Base-by-base conservation (phyloP, 2,329 filamentous ascomycete species). In the Cyphellophora attinorum region DNA sequence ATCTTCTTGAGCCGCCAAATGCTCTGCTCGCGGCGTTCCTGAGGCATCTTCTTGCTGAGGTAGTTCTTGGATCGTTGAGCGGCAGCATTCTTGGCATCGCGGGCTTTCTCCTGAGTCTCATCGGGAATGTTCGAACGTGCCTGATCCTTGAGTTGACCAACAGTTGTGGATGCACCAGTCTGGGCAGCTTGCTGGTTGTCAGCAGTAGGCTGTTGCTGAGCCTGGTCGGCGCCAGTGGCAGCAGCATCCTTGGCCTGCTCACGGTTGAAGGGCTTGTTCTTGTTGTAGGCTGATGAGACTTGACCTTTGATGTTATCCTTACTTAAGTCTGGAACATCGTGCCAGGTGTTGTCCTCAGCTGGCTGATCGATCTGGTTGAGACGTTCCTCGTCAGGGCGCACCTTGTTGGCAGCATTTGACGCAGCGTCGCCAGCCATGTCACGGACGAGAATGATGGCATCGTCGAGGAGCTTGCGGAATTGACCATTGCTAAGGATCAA, bases 1-100 rank as follows among this genome's bases (percentile, higher is more conserved):
- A 96, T 93, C 76, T 96, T 96, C 77, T 89, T 98, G 47, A 98
- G 64, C 23, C 91, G 83, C 74, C 79, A 94, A 51, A 95, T 79
- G 37, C 79, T 80, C 67, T 94, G 86, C 5, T 96, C 86, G 41
- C 88, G 85, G 40, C 91, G 85, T 59, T 96, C 88, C 60, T 89
- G 67, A 1, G 91, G 88, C 61, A 98, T 72, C 70, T 96, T 98
- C 52, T 79, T 74, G 49, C 76, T 71, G 36, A 95, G 65, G 57
- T 96, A 96, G 48, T 83, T 75, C 54, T 72, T 77, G 16, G 80
- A 68, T 38, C 69, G 51, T 38, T 65, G 61, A 31, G 60, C 59
- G 23, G 58, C 50, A 10, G 53, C 56, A 19, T 49, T 49, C 47
- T 57, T 59, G 10, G 54, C 42, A 23, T 50, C 39, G 27, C 27